These are phyloP conservation scores for Stipa capillata DNA, from an alignment of 176 grass and related monocot genomes.

Conservation along the genomic window DNA sequence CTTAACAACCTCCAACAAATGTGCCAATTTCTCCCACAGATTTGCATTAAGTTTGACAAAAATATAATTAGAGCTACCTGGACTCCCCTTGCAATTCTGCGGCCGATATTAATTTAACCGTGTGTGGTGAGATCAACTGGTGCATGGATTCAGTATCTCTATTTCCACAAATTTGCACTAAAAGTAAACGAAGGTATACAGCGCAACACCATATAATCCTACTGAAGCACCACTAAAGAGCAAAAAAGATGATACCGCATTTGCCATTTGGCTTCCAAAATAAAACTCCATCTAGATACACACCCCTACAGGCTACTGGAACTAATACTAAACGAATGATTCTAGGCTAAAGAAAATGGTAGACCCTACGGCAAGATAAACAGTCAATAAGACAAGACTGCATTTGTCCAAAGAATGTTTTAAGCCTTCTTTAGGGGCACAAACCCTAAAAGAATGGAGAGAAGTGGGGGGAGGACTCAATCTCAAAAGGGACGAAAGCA, in stretches of 20 bases:
- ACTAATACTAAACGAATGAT: neutral
- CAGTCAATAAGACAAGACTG: slow-evolving; percentile 55
- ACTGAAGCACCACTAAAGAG: neutral
- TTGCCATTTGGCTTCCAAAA: neutral
- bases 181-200: neutral
- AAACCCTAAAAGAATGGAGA: slow-evolving; percentile 40
- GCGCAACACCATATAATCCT: neutral
- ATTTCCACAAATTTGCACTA: neutral
- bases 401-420: slow-evolving; percentile 59
- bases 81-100: too few relatives aligned
- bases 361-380: slow-evolving; percentile 26
- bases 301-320: neutral
- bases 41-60: neutral
- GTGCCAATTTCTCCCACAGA: neutral
- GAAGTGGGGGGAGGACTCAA: slow-evolving; percentile 22
- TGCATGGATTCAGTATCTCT: neutral
- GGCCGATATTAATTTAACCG: too few relatives aligned
- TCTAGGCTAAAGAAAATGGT: neutral
- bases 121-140: neutral
- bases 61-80: neutral
- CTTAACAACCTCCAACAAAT: neutral
- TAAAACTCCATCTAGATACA: neutral
- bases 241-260: neutral
- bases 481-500: slow-evolving; percentile 92
- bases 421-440: slow-evolving; percentile 38